Evolutionary conservation across 129 eudicot species (phyloP).

Genomic region (Helichrysum umbraculigerum): DNA sequence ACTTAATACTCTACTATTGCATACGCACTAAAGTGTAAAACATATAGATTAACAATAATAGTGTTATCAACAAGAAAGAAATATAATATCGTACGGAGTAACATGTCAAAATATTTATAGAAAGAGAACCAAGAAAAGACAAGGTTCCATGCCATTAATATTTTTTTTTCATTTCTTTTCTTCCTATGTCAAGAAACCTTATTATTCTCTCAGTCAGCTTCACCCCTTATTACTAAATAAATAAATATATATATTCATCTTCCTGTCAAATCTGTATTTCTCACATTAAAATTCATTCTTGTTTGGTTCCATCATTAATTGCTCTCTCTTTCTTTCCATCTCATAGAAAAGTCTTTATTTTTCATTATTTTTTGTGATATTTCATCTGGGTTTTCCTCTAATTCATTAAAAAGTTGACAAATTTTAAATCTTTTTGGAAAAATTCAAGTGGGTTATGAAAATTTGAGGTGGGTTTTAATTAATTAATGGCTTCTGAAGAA

Average conservation of each 20-base stretch:
- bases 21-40: too few species aligned
- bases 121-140: slow-evolving; percentile 31
- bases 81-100: slow-evolving; percentile 6
- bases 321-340: not conserved
- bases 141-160: slow-evolving; percentile 18
- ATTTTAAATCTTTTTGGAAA: not conserved
- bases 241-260: too few species aligned
- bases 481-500: slow-evolving; percentile 51
- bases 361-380: slow-evolving; percentile 14
- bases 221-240: not conserved
- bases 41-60: too few species aligned
- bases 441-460: slow-evolving; percentile 28
- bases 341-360: not conserved
- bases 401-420: not conserved
- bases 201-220: slow-evolving; percentile 29
- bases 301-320: not conserved
- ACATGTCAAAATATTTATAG: slow-evolving; percentile 19
- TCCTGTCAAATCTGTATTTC: slow-evolving; percentile 8
- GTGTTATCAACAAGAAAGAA: not conserved
- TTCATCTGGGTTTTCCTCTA: slow-evolving; percentile 32
- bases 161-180: slow-evolving; percentile 33
- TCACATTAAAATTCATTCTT: slow-evolving; percentile 11
- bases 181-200: slow-evolving; percentile 42
- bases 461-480: slow-evolving; percentile 21
- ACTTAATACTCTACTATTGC: too few species aligned